Base-by-base conservation (phyloP, 2,329 filamentous ascomycete species). In the Alternaria longipes region DNA sequence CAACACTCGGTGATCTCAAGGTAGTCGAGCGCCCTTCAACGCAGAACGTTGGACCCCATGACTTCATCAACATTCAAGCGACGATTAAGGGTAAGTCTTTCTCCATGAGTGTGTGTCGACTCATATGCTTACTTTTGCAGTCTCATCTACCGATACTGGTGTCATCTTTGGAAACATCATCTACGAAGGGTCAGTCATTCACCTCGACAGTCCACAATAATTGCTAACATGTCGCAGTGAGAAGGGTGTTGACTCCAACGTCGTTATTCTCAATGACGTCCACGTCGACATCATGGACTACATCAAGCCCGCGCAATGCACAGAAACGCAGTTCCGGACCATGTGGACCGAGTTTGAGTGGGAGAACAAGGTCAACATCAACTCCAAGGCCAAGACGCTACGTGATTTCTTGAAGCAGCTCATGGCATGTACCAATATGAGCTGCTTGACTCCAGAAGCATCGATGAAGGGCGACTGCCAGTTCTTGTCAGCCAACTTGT, bases 321-420 rank as follows among this genome's bases (percentile, higher is more conserved):
- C 93, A 5, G 95, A 99, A 84, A 97, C 94, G 11, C 93, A 98
- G 75, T 99, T 99, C 89, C 89, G 95, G 62, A 97, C 93, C n/a
- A 99, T 99, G 95, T 99, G 95, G 95, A 99, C 95, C 38, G 95
- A 99, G 78, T 99, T 99, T 70, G 95, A 99, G 79, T 99, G 95
- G 95, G 95, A 99, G 85, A 99, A 99, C 84, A 99, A 99, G 87
- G 94, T 99, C 80, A 99, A 99, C 83, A 98, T 99, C 83, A 97
- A 97, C 82, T 96, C 92, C 66, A 98, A 97, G 85, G 93, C 92
- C 69, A 97, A 94, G 84, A 91, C 88, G 28, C 85, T 99, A 63
- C 89, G 94, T 51, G 93, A 96, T 20, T 99, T 99, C 87, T 83
- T 99, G 66, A 90, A 92, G 70, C 91, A 97, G 78, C 84, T 99